A percentile compares a stretch with the other conserved stretches of the same genome.
Evolutionary conservation across 805 yeast genomes (phyloP).

Genomic region (Suhomyces faveliae): DNA sequence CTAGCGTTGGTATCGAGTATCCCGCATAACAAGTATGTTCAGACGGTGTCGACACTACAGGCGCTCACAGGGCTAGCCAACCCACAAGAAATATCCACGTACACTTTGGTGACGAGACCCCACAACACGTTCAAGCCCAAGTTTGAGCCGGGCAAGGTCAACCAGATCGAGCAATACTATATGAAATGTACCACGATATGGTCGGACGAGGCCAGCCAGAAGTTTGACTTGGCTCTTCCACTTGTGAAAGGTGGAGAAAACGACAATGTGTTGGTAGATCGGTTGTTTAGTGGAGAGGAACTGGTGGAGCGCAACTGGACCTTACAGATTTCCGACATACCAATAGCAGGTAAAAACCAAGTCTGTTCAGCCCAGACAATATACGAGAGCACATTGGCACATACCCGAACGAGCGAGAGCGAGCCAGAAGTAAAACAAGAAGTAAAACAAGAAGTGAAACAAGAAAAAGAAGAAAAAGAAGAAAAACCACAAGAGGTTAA

Average conservation of each 20-base stretch:
- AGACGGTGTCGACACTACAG: constrained; percentile 47
- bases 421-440: constrained; percentile 2
- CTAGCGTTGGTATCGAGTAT: constrained; percentile 47
- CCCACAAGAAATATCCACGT: constrained; percentile 47
- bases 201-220: constrained; percentile 28
- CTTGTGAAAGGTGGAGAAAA: constrained; percentile 17
- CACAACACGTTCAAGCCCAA: constrained; percentile 52
- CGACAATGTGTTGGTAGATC: constrained; percentile 24
- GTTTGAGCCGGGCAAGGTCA: constrained; percentile 53
- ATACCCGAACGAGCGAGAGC: constrained; percentile 39
- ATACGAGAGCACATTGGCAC: constrained; percentile 55
- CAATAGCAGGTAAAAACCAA: constrained; percentile 69
- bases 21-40: constrained; percentile 40
- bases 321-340: constrained; percentile 66
- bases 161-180: constrained; percentile 55
- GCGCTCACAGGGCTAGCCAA: constrained; percentile 50
- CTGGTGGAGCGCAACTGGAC: constrained; percentile 48
- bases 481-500: background rate
- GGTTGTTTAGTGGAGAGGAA: constrained; percentile 27
- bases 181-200: constrained; percentile 51
- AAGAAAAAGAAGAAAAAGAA: background rate
- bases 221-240: constrained; percentile 27
- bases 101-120: constrained; percentile 51
- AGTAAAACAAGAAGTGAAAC: background rate
- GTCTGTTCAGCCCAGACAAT: constrained; percentile 61